Evolutionary conservation across 1,284 basidiomycete species (phyloP).

Genomic region (Boletus smithii): DNA sequence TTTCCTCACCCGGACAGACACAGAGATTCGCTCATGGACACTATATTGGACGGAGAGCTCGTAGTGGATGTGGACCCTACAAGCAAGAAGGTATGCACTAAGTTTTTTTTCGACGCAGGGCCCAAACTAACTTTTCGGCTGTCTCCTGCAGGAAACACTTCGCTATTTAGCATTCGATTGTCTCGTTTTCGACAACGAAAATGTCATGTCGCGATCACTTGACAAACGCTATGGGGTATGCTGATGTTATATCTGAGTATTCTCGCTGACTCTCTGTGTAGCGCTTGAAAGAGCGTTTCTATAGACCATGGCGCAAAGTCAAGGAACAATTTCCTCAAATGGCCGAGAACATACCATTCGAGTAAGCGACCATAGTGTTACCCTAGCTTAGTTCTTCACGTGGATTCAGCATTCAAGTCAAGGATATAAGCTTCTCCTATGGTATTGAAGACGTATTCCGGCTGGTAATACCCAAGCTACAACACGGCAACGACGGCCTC

Average conservation of each 20-base stretch:
- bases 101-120: neutral
- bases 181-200: constrained; percentile 82
- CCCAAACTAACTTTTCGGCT: neutral
- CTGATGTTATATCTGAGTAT: constrained; percentile 10
- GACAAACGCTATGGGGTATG: constrained; percentile 89
- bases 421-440: constrained; percentile 89
- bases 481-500: constrained; percentile 94
- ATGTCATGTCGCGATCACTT: constrained; percentile 81
- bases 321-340: constrained; percentile 67
- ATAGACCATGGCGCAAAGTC: constrained; percentile 76
- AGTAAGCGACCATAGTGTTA: constrained; percentile 51
- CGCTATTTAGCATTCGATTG: constrained; percentile 93
- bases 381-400: constrained; percentile 9
- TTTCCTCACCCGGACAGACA: constrained; percentile 85
- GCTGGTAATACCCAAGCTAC: constrained; percentile 80
- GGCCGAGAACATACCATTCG: constrained; percentile 71
- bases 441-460: constrained; percentile 82
- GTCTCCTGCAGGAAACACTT: constrained; percentile 61
- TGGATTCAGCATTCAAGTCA: constrained; percentile 71
- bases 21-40: constrained; percentile 65
- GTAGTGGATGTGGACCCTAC: constrained; percentile 85
- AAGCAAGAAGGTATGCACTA: constrained; percentile 56
- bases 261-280: constrained; percentile 35
- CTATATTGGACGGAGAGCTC: constrained; percentile 92
- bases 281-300: constrained; percentile 83